Conservation (phyloP, 345 rosid species). For the Acer yangbiense region DNA sequence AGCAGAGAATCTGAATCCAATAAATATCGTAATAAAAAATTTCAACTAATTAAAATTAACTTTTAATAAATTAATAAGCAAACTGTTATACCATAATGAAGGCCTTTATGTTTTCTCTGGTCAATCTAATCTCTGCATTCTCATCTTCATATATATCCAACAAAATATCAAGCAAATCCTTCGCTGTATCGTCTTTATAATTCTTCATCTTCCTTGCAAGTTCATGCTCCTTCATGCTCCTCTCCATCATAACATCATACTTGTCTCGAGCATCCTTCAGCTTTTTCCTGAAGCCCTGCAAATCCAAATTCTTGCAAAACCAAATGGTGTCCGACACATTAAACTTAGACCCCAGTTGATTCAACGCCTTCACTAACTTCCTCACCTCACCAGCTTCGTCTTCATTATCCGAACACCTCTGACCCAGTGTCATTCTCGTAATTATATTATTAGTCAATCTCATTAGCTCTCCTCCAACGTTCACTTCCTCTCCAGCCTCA, state of each 20-base stretch:
- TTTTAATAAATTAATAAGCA: too few species aligned
- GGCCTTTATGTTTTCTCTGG: slow-evolving; percentile 73
- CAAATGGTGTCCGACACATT: slow-evolving; percentile 68
- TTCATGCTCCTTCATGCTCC: slow-evolving; percentile 61
- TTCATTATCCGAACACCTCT: slow-evolving; percentile 43
- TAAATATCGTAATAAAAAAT: too few species aligned
- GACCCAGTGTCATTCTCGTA: slow-evolving; percentile 59
- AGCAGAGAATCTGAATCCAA: too few species aligned
- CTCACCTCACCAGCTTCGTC: slow-evolving; percentile 49
- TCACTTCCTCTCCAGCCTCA: slow-evolving; percentile 35
- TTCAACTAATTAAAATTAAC: too few species aligned
- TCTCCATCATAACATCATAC: slow-evolving; percentile 68
- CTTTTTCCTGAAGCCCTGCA: slow-evolving; percentile 64
- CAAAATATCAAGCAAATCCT: slow-evolving; percentile 63
- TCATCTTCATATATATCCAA: slow-evolving; percentile 68
- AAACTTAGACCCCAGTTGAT: slow-evolving; percentile 50
- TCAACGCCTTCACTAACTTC: slow-evolving; percentile 61
- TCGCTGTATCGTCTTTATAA: slow-evolving; percentile 16
- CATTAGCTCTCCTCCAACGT: slow-evolving; percentile 56
- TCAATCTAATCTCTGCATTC: slow-evolving; percentile 55
- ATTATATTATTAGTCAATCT: slow-evolving; percentile 60
- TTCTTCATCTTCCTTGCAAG: slow-evolving; percentile 30
- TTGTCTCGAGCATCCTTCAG: slow-evolving; percentile 57
- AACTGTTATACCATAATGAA: slow-evolving; percentile 60
- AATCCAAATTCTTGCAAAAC: slow-evolving; percentile 62